These are phyloP conservation scores for Fusarium brachygibbosum DNA, from an alignment of 2,329 filamentous ascomycete genomes.

Conservation along the genomic window DNA sequence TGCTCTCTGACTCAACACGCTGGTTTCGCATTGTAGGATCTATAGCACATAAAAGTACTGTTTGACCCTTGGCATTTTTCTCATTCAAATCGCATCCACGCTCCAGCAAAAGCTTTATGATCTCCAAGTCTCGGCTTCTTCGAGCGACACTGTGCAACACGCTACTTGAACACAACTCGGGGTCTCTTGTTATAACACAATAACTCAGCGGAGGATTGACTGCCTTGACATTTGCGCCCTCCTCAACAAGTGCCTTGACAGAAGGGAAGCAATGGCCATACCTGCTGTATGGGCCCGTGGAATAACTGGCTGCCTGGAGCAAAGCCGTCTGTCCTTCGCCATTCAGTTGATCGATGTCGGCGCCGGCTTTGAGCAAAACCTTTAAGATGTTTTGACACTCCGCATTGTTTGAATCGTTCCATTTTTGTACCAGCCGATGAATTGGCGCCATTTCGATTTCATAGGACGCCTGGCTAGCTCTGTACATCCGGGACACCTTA, in stretches of 20 bases:
- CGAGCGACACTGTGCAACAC: constrained; percentile 16
- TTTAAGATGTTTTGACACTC: constrained; percentile 23
- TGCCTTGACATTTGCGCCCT: constrained; percentile 15
- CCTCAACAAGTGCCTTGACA: constrained; percentile 23
- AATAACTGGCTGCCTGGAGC: not conserved
- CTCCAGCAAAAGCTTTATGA: constrained; percentile 29
- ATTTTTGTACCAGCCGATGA: constrained; percentile 13
- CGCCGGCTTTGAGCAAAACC: constrained; percentile 27
- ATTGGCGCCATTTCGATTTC: constrained; percentile 13
- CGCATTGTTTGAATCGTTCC: constrained; percentile 16
- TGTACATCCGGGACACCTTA: constrained; percentile 6
- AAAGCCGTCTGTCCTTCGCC: constrained; percentile 15
- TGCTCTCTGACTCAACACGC: too few species aligned
- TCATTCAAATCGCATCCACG: constrained; percentile 8
- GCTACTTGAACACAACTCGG: not conserved
- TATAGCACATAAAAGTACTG: too few species aligned
- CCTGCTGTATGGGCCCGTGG: too few species aligned
- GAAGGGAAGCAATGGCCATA: not conserved
- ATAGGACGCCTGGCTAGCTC: too few species aligned
- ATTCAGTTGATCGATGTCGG: constrained; percentile 29
- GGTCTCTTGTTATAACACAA: too few species aligned
- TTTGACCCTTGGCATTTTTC: not conserved
- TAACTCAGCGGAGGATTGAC: not conserved
- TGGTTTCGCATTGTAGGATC: too few species aligned
- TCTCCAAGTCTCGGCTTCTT: not conserved